Evolutionary conservation across 495 filamentous ascomycete genomes (phyloP).

Genomic region (Neurospora sp.): DNA sequence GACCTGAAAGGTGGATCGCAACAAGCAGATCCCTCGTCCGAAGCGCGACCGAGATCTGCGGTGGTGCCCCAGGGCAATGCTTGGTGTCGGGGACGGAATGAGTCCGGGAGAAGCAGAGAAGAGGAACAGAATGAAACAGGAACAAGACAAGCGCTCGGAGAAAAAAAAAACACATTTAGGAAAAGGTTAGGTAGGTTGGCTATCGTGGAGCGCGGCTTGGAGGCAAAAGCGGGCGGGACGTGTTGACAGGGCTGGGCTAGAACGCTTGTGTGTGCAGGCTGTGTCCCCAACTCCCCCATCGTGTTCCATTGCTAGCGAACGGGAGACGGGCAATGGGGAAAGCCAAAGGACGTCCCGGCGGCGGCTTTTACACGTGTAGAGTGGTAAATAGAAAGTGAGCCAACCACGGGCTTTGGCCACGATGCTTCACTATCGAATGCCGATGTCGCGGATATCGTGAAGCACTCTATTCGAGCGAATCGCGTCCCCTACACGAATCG

Average conservation of each 20-base stretch:
- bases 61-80: not conserved
- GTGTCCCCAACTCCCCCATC: not conserved
- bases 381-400: not conserved
- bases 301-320: not conserved
- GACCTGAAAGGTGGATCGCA: not conserved
- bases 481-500: not conserved
- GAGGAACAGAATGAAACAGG: not conserved
- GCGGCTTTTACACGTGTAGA: not conserved
- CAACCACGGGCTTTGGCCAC: not conserved
- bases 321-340: not conserved
- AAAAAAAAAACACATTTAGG: not conserved
- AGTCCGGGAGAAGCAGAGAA: not conserved
- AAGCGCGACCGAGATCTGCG: not conserved
- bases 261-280: not conserved
- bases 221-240: not conserved
- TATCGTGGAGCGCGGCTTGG: not conserved
- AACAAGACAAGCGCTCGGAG: not conserved
- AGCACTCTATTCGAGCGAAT: not conserved
- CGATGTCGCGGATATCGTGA: not conserved
- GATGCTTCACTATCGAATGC: not conserved
- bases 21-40: not conserved
- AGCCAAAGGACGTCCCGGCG: not conserved
- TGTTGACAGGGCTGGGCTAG: not conserved
- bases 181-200: not conserved
- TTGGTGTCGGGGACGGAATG: not conserved